Base-by-base conservation (phyloP, 2,329 filamentous ascomycete genomes). In the Colletotrichum sansevieriae region DNA sequence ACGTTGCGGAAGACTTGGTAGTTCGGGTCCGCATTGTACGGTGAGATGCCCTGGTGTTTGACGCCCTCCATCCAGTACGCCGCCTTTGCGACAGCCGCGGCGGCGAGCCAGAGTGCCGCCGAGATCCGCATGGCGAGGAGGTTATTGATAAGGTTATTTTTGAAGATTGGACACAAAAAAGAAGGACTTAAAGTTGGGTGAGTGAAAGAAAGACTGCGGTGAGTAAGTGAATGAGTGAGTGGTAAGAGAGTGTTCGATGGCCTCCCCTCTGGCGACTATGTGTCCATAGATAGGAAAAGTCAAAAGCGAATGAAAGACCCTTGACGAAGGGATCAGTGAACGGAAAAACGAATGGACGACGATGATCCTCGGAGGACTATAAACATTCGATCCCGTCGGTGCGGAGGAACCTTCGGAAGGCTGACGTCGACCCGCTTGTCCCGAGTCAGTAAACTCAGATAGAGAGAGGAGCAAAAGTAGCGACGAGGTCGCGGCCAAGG, bases 1-100 rank as follows among this genome's bases (percentile, higher is more conserved):
- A 85, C 83, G 66, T 84, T 85, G 4, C 84, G 77, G 73, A 83
- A 86, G 35, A 85, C 78, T 25, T 77, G 72, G 73, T 85, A 85
- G 22, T 68, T 71, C 18, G 78, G 75, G 70, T 83, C 77, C 1
- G 73, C 62, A 70, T 84, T 83, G 77, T 84, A 85, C 2, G 84
- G 77, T 0, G 84, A 80, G 20, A 82, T 75, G 61, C 84, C 84
- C 64, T 83, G 82, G 70, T 85, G 84, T 11, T 75, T 73, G 63
- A 86, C 78, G 20, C 80, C 76, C 37, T 83, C 83, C 77, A 85
- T 79, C 81, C 80, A 82, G 74, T 76, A 81, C 2, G 73, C 68
- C 8, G 73, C 72, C 37, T 71, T 72, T 49, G 70, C 73, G 43
- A 70, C 39, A 22, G 62, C 59, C 39, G 66, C 65, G 0, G 63